phyloP scores from a whole-genome alignment of 257 asterid genomes.

The Scutellaria barbata region DNA sequence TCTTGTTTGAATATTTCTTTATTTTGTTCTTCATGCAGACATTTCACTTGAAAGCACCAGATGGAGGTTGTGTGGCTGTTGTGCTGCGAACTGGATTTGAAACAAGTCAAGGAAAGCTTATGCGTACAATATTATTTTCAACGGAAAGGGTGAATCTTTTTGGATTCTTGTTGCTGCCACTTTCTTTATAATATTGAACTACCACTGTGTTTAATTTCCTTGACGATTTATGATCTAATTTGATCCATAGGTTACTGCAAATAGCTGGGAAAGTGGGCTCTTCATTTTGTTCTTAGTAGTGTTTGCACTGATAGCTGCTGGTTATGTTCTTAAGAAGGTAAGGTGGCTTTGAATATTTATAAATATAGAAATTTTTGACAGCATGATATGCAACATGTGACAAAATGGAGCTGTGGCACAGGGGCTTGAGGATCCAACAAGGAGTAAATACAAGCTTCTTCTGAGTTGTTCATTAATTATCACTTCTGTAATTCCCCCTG shows the following conservation, averaged over 20 bases:
- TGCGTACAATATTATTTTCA: conserved; percentile 98
- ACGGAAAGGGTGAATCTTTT: conserved; percentile 83
- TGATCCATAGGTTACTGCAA: conserved; percentile 85
- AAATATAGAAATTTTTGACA: conserved; percentile 14
- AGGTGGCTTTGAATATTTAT: conserved; percentile 22
- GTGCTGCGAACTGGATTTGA: conserved; percentile 98
- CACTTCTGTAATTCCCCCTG: conserved; percentile 98
- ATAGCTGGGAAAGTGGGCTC: conserved; percentile 99
- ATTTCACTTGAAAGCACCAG: conserved; percentile 88
- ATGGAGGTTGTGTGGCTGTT: conserved; percentile 98
- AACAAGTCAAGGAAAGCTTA: conserved; percentile 97
- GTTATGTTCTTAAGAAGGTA: conserved; percentile 97
- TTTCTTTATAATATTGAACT: conserved; percentile 29
- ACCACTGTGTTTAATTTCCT: not conserved
- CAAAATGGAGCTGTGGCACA: conserved; percentile 41
- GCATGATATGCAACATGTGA: conserved; percentile 22
- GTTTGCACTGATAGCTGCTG: conserved; percentile 96
- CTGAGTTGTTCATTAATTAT: conserved; percentile 95
- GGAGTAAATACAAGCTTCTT: conserved; percentile 96
- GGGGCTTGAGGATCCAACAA: conserved; percentile 99
- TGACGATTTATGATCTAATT: conserved; percentile 20
- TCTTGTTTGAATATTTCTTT: conserved; percentile 11
- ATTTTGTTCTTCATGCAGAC: conserved; percentile 55
- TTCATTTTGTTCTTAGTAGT: conserved; percentile 90
- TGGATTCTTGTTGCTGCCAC: conserved; percentile 30